Base-by-base conservation (phyloP, 2,329 filamentous ascomycete species). In the Knufia petricola region DNA sequence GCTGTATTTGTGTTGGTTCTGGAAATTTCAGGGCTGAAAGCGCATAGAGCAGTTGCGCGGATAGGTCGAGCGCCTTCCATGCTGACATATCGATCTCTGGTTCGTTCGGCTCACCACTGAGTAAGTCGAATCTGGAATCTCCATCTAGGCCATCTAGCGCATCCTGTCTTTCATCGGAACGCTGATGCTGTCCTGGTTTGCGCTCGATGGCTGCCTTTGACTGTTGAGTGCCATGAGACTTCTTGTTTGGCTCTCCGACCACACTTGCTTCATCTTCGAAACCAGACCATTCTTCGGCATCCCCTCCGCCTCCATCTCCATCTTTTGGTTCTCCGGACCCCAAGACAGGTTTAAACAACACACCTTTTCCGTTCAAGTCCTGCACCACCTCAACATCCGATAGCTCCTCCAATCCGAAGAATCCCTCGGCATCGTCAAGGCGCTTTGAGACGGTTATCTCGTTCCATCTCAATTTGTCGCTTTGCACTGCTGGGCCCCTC, bases 371-470 rank as follows among this genome's bases (percentile, higher is more conserved):
- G 21, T 23, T 69, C 72, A 37, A 72, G 68, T 51, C 69, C 53
- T 76, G 78, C 36, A 94, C 71, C n/a, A 98, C 75, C 24, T 95
- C 85, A 1, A 98, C 86, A 45, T 86, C 87, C 13, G 94, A 86
- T 40, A 96, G 83, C 60, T 96, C 89, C 60, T 98, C 88, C 1
- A 98, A 69, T 0, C 86, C 88, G 59, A 83, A 94, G 64, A 98
- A 95, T 0, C 92, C 92, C 55, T 94, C 88, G n/a, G 86, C 86
- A 67, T 95, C 87, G 39, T 90, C 81, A 58, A 89, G 73, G 61
- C 84, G 81, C 61, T 89, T 85, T 4, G 87, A 86, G 58, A 84
- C 69, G 30, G 70, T 63, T 2, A 92, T 79, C 17, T 79, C 72
- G 52, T 75, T 77, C 81, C 81, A 84, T 59, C 70, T 67, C 49